Base-by-base conservation (phyloP, 1,139 yeast genomes). In the Candida labiduridarum region DNA sequence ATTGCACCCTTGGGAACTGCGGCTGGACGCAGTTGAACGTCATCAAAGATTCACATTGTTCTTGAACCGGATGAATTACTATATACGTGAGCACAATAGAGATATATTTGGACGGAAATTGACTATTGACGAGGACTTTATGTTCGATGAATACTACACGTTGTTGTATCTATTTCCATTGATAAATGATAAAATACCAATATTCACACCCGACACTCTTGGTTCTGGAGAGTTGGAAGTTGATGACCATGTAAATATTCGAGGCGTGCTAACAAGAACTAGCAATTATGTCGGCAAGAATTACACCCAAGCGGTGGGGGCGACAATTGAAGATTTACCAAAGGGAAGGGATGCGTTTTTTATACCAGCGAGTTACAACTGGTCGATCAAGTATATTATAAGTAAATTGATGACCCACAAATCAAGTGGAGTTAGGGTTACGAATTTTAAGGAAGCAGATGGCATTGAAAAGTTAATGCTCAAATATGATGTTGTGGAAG, bases 121-220 rank as follows among this genome's bases (percentile, higher is more conserved):
- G 6, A 56, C 52, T 0, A 47, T 64, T 10, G 49, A 56, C 5
- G 53, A 55, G 11, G 47, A 46, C 6, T 42, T 67, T 12, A 35
- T 16, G 25, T 55, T 68, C 22, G 65, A 66, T 38, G 69, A 64
- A 44, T 56, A 61, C 45, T 58, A 48, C 35, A 56, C 66, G 4
- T 49, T 68, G 51, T 51, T 66, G 14, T 69, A 69, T 53, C 48
- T 67, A 14, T 66, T 60, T 44, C 74, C 74, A 1, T 49, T 63
- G 8, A 65, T 68, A 0, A 59, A 59, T 41, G 52, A 51, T 3
- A 40, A 41, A 11, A 16, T 58, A 6, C 49, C 49, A 3, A 59
- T 59, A 41, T 67, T 69, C 43, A 38, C 58, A 14, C 63, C 63
- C 0, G 47, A 54, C 2, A 49, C 63, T 7, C 52, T 67, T 35